Evolutionary conservation across 2,329 filamentous ascomycete genomes (phyloP), one percentile per base, ranked within the genome.

Genomic region (Cladophialophora psammophila): DNA sequence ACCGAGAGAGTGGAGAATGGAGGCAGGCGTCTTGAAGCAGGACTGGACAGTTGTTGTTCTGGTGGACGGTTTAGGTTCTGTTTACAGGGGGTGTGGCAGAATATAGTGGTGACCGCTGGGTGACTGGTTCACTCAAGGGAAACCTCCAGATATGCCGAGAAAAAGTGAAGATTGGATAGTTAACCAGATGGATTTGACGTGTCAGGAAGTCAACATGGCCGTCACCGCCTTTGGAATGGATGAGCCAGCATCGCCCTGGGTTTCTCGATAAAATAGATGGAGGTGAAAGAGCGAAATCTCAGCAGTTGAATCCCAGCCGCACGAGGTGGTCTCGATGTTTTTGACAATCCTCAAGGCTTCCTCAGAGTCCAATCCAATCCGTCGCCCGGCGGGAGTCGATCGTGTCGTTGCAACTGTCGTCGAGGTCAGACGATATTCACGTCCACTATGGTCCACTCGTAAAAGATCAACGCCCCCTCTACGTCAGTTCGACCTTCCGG

Each of bases 401-500:
- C 18, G 45, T 50, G 20, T 50, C 45, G 18, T 50, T 50, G 10
- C 45, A 20, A 50, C 45, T 50, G 45, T 20, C 45, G 10, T n/a
- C n/a, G 32, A 34, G 15, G 42, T 54, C 52, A 38, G 48, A 42
- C 38, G 48, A 61, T 26, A 50, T 12, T 40, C 12, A 35, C n/a
- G 40, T 32, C 60, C 34, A 60, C 32, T 15, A 42, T 32, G 35
- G 13, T 58, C 50, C 52, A 32, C 32, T 55, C 42, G 48, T 38
- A 40, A 31, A 57, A 31, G 58, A 65, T 66, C 66, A 65, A 58
- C 63, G 36, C 15, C n/a, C 20, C 45, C 55, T 34, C 34, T 64
- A 64, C 68, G 65, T 70, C 64, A 68, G 60, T 68, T 48, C 18
- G 20, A 35, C 60, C 40, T 34, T 36, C 34, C 65, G 31, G 34